Base-by-base conservation (phyloP, 2,329 filamentous ascomycete genomes). In the Lasiodiplodia sp. region DNA sequence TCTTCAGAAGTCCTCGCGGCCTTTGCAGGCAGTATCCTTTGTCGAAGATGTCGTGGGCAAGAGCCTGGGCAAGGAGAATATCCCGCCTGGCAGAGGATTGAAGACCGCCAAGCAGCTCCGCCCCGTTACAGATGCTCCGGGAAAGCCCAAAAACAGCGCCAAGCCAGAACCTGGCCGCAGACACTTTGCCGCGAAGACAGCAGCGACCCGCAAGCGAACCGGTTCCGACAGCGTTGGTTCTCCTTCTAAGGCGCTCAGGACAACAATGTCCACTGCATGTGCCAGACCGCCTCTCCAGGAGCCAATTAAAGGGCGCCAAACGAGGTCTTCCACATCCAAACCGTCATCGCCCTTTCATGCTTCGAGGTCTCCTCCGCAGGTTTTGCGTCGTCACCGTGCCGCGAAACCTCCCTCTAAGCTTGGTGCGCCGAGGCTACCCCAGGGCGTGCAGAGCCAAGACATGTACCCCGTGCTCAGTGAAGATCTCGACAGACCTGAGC, bases 61-160 rank as follows among this genome's bases (percentile, higher is more conserved):
- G 60, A 86, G 86, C 40, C 83, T 83, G 4, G 88, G 88, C 6
- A 91, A 91, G 72, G 88, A 90, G 75, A 91, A 90, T 70, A 73
- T 89, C 5, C 87, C 87, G 16, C 88, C 87, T 0, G 83, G 83
- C n/a, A 71, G 74, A 66, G 73, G 75, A 16, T 71, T 75, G 5
- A 66, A 69, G 52, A 14, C 51, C 28, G 8, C 16, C 21, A 56
- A 71, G 57, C 74, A 76, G 38, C 40, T 14, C 10, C 67, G 49
- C 12, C 40, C 38, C 8, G 18, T 23, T 16, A 18, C 57, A n/a
- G 37, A 18, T 38, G 10, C 10, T n/a, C 10, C 28, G 10, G 44
- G 38, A 14, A 23, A 3, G 18, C 25, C 21, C 11, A 21, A 58
- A 44, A 60, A 62, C 16, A 23, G 23, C 23, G 23, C 23, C 23